phyloP scores from a whole-genome alignment of 805 yeast genomes.

The Danielia oregonensis region DNA sequence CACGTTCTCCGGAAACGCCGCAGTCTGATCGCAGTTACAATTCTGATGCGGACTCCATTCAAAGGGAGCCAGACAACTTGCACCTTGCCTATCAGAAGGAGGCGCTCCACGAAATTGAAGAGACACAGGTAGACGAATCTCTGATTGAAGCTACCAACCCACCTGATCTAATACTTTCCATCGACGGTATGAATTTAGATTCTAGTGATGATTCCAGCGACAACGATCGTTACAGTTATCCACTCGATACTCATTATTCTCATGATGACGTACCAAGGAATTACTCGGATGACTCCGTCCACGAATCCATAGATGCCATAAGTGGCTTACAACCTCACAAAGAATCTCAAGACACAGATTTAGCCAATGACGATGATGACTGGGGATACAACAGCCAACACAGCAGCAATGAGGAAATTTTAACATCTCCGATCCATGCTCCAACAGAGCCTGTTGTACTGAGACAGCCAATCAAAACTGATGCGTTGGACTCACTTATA shows the following conservation, averaged over 20 bases:
- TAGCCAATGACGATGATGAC: constrained; percentile 18
- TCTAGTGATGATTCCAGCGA: constrained; percentile 6
- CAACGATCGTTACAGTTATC: not conserved
- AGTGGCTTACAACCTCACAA: too few relatives aligned
- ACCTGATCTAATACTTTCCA: constrained; percentile 12
- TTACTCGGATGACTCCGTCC: constrained; percentile 4
- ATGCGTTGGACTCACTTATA: constrained; percentile 36
- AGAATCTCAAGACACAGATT: constrained; percentile 1
- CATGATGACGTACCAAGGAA: too few relatives aligned
- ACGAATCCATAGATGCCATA: too few relatives aligned
- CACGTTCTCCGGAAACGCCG: constrained; percentile 29
- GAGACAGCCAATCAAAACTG: constrained; percentile 18
- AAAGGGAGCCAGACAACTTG: constrained; percentile 31
- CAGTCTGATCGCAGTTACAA: constrained; percentile 32
- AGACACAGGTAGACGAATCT: not conserved
- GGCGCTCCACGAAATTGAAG: not conserved
- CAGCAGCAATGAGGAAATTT: constrained; percentile 13
- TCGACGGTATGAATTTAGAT: constrained; percentile 11
- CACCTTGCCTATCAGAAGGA: constrained; percentile 13
- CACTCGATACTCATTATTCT: too few relatives aligned
- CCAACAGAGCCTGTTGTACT: not conserved
- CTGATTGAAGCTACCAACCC: constrained; percentile 2
- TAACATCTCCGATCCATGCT: not conserved
- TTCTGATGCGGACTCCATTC: constrained; percentile 40
- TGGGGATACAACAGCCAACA: constrained; percentile 26